Evolutionary conservation across 805 yeast genomes (phyloP).

Genomic region (Pichia gijzeniarum): DNA sequence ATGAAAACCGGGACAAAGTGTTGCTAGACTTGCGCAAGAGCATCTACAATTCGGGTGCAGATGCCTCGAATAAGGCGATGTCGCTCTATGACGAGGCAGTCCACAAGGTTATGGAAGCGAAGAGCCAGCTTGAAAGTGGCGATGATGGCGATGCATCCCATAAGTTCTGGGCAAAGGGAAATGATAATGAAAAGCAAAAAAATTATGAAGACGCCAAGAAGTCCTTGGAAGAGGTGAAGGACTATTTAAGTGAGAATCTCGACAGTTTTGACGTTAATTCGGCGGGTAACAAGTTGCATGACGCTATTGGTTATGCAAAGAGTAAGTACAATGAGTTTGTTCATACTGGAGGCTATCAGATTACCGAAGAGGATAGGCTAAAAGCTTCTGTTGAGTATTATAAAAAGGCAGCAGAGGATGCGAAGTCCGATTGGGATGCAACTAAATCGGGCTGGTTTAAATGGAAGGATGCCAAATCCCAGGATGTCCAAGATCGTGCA

Average conservation of each 20-base stretch:
- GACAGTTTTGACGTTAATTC: background rate
- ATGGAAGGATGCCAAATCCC: constrained; percentile 26
- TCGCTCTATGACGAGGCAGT: constrained; percentile 23
- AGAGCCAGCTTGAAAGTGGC: constrained; percentile 31
- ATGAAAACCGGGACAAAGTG: background rate
- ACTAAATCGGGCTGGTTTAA: constrained; percentile 23
- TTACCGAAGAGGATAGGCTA: constrained; percentile 20
- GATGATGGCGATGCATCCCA: background rate
- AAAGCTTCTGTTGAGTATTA: constrained; percentile 20
- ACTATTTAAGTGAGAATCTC: constrained; percentile 5
- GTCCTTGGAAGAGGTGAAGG: constrained; percentile 13
- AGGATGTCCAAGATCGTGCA: constrained; percentile 26
- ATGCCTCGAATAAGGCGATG: constrained; percentile 12
- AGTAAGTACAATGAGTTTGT: constrained; percentile 10
- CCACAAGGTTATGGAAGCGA: constrained; percentile 26
- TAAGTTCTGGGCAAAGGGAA: constrained; percentile 10
- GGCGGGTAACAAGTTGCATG: constrained; percentile 8
- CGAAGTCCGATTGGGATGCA: constrained; percentile 23
- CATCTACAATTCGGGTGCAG: constrained; percentile 4
- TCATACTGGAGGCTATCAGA: constrained; percentile 22
- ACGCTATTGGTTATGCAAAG: constrained; percentile 22
- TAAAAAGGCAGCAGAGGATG: constrained; percentile 19
- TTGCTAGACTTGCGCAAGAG: constrained; percentile 5
- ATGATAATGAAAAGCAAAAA: constrained; percentile 24
- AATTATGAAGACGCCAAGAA: constrained; percentile 15